Evolutionary conservation across 495 filamentous ascomycete genomes (phyloP).

Genomic region (Glonium stellatum): DNA sequence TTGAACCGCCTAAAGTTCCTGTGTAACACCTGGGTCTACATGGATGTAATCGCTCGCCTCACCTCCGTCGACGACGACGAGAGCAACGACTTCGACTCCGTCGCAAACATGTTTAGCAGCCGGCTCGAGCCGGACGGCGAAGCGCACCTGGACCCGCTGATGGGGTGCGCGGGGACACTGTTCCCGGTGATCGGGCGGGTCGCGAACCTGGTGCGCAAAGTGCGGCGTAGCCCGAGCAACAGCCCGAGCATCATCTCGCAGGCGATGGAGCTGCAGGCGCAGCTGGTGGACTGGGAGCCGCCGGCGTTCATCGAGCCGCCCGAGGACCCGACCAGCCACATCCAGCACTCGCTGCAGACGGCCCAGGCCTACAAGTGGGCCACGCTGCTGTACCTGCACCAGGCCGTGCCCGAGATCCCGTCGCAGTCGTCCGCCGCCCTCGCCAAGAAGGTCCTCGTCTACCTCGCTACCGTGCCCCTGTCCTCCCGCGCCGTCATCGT

Average conservation of each 20-base stretch:
- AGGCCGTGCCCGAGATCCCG: conserved; percentile 70
- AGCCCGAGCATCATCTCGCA: conserved; percentile 55
- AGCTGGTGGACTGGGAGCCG: conserved; percentile 59
- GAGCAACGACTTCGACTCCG: conserved; percentile 46
- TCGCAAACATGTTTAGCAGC: conserved; percentile 38
- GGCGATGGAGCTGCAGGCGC: conserved; percentile 57
- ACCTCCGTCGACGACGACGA: conserved; percentile 60
- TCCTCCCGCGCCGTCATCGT: conserved; percentile 62
- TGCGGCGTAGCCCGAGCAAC: conserved; percentile 52
- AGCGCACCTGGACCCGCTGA: conserved; percentile 63
- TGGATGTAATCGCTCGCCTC: conserved; percentile 73
- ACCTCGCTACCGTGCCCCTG: conserved; percentile 58
- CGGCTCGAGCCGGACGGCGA: conserved; percentile 33
- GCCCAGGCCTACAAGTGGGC: conserved; percentile 74
- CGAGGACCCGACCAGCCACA: conserved; percentile 58
- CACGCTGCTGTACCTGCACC: conserved; percentile 67
- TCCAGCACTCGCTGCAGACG: conserved; percentile 62
- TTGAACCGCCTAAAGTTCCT: conserved; percentile 58
- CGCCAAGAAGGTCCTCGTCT: conserved; percentile 54
- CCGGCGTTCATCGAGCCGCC: conserved; percentile 49
- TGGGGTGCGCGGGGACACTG: conserved; percentile 66
- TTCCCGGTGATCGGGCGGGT: conserved; percentile 69
- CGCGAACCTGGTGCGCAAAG: conserved; percentile 59
- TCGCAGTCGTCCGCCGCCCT: conserved; percentile 51
- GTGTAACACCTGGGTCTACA: conserved; percentile 74